Conservation (phyloP, 164 flowering plant genomes). For the Tinospora cordifolia region DNA sequence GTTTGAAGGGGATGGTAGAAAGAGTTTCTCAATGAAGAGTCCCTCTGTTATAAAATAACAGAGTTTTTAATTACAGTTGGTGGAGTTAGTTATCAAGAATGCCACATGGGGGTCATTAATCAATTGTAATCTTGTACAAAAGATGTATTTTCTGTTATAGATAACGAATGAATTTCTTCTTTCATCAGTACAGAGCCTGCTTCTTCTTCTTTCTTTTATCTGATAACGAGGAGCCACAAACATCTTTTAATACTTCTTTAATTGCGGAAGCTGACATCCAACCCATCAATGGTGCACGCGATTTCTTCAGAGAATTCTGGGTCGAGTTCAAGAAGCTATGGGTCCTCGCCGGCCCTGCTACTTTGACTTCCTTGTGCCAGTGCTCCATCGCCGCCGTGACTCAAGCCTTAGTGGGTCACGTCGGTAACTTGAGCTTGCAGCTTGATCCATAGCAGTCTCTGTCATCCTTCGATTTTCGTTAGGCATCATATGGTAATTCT, state of each 20-base stretch:
- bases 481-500: slow-evolving; percentile 46
- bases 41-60: too few relatives aligned
- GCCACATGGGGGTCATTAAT: too few relatives aligned
- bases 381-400: slow-evolving; percentile 68
- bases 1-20: too few relatives aligned
- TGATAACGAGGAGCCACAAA: too few relatives aligned
- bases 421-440: slow-evolving; percentile 57
- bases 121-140: too few relatives aligned
- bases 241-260: not conserved
- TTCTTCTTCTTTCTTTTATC: too few relatives aligned
- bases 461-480: slow-evolving; percentile 60
- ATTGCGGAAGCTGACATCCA: not conserved
- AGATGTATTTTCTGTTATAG: too few relatives aligned
- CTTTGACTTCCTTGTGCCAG: slow-evolving; percentile 53
- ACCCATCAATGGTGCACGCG: not conserved
- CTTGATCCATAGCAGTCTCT: slow-evolving; percentile 54
- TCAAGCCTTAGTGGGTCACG: slow-evolving; percentile 57
- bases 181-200: too few relatives aligned
- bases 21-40: too few relatives aligned
- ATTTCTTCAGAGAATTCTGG: slow-evolving; percentile 22
- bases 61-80: too few relatives aligned
- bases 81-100: too few relatives aligned
- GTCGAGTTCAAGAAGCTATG: slow-evolving; percentile 50
- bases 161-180: too few relatives aligned
- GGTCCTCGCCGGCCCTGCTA: slow-evolving; percentile 66